phyloP scores from a whole-genome alignment of 2,329 filamentous ascomycete species.

The Aspergillus sp. region DNA sequence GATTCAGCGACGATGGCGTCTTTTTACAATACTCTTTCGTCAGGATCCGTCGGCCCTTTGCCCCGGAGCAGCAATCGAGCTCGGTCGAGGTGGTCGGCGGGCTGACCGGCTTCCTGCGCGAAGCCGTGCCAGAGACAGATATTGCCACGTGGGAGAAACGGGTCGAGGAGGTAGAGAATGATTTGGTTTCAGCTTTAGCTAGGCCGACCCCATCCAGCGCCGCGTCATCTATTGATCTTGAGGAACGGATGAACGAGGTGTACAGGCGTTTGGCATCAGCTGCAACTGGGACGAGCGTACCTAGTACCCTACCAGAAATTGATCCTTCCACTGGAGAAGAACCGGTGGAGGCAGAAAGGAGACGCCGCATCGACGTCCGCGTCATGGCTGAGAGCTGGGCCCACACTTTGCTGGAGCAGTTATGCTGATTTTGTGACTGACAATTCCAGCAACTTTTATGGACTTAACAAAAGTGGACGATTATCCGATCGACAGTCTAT shows the following conservation, averaged over 20 bases:
- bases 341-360: too few relatives aligned
- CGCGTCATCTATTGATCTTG: neutral
- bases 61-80: constrained; percentile 6
- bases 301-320: neutral
- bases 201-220: neutral
- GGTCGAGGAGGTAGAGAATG: constrained; percentile 10
- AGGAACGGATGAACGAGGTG: neutral
- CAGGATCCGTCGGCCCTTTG: constrained; percentile 5
- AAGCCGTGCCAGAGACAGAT: constrained; percentile 8
- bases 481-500: too few relatives aligned
- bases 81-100: constrained; percentile 11
- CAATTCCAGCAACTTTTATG: neutral
- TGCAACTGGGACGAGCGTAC: neutral
- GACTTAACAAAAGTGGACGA: too few relatives aligned
- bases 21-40: constrained; percentile 17
- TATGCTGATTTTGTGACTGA: neutral
- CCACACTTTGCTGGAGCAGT: neutral
- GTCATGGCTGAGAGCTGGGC: neutral
- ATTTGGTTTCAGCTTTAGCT: neutral
- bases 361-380: neutral
- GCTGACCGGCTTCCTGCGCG: constrained; percentile 14
- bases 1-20: constrained; percentile 2
- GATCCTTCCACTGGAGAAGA: neutral
- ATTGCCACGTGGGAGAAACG: constrained; percentile 10
- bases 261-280: neutral